Evolutionary conservation across 148 eudicot species (phyloP).

Genomic region (Salicornia ramosissima): DNA sequence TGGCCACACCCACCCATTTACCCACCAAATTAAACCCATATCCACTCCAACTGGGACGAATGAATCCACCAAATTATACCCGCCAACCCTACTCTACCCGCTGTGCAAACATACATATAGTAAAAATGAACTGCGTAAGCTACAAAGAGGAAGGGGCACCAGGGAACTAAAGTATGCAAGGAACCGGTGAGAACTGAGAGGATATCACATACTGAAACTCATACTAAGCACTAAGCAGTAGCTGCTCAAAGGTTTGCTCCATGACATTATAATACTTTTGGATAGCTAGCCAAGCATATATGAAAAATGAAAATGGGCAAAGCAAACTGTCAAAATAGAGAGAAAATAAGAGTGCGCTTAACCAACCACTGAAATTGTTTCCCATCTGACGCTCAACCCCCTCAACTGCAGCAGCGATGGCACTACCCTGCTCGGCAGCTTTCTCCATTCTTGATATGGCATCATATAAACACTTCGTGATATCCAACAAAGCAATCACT

Average conservation of each 20-base stretch:
- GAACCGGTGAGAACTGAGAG: neutral
- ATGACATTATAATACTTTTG: neutral
- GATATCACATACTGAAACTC: neutral
- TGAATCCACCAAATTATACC: no score
- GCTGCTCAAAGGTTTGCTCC: neutral
- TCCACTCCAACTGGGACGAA: no score
- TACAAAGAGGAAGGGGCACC: neutral
- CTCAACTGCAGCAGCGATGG: constrained; percentile 97
- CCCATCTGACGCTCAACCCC: constrained; percentile 95
- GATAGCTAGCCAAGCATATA: constrained; percentile 3
- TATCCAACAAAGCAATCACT: constrained; percentile 92
- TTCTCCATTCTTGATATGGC: constrained; percentile 96
- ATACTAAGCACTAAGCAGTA: neutral
- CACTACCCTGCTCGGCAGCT: constrained; percentile 98
- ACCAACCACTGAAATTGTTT: constrained; percentile 68
- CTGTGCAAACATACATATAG: neutral
- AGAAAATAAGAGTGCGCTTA: constrained; percentile 9
- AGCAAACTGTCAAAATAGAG: neutral
- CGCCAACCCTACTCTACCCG: neutral
- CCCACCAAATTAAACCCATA: no score
- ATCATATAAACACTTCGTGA: constrained; percentile 94
- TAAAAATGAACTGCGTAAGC: neutral
- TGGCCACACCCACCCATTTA: no score
- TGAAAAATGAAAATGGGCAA: neutral
- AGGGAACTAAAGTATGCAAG: neutral